phyloP scores from a whole-genome alignment of 75 land plant genomes.

The Selaginella tamariscina region DNA sequence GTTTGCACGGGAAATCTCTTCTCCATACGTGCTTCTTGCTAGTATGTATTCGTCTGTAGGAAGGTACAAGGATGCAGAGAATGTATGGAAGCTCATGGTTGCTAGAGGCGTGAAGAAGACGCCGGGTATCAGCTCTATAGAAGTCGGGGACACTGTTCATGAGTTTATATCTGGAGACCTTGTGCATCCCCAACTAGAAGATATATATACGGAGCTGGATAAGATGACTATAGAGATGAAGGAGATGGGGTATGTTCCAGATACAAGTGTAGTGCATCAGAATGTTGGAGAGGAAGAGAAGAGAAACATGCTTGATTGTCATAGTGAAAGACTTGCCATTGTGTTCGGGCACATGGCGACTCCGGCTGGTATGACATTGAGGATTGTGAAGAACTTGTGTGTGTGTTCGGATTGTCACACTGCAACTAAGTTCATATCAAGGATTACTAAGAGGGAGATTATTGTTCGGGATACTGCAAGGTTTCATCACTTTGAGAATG shows the following conservation, averaged over 20 bases:
- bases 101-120: constrained; percentile 20
- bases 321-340: constrained; percentile 13
- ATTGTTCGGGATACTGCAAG: not conserved
- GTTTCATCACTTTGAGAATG: constrained; percentile 10
- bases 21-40: constrained; percentile 32
- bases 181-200: constrained; percentile 12
- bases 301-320: constrained; percentile 7
- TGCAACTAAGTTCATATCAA: not conserved
- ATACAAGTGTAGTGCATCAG: not conserved
- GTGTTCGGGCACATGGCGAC: constrained; percentile 3
- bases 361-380: not conserved
- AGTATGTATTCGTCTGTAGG: constrained; percentile 27
- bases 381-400: no score
- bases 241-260: constrained; percentile 14
- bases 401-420: constrained; percentile 13
- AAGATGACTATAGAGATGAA: not conserved
- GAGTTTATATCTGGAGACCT: constrained; percentile 16
- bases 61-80: constrained; percentile 26
- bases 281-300: constrained; percentile 12
- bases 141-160: constrained; percentile 15
- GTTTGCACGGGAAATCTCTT: no score
- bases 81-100: constrained; percentile 22
- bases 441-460: not conserved
- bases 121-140: constrained; percentile 21
- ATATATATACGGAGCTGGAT: constrained; percentile 18